A percentile compares a stretch with the other conserved stretches of the same genome.
These are phyloP conservation scores for Dimargaris verticillata DNA, from an alignment of 192 early-diverging fungal species.

Conservation along the genomic window DNA sequence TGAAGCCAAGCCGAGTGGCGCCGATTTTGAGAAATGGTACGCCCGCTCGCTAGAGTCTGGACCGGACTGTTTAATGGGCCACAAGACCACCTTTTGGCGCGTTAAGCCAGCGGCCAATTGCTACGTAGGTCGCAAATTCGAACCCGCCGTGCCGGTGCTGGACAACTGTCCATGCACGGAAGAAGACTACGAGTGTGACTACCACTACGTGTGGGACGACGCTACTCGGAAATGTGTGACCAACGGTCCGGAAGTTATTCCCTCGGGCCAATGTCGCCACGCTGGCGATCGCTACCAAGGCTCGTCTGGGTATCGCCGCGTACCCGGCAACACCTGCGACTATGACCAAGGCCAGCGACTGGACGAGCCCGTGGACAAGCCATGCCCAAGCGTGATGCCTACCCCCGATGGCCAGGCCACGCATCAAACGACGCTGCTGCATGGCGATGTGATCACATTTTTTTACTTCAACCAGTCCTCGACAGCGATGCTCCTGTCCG, in stretches of 20 bases:
- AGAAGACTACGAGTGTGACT: constrained; percentile 90
- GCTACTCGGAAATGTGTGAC: constrained; percentile 39
- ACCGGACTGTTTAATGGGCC: constrained; percentile 75
- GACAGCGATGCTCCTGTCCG: constrained; percentile 40
- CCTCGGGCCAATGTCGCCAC: constrained; percentile 43
- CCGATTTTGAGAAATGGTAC: constrained; percentile 63
- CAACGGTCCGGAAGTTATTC: constrained; percentile 32
- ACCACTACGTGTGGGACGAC: constrained; percentile 43
- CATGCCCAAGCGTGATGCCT: constrained; percentile 25
- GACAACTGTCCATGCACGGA: constrained; percentile 56
- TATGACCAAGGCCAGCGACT: constrained; percentile 25
- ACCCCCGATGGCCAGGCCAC: constrained; percentile 18
- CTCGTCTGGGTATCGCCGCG: constrained; percentile 59
- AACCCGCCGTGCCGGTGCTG: constrained; percentile 34
- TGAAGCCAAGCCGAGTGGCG: constrained; percentile 29
- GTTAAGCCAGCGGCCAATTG: constrained; percentile 63
- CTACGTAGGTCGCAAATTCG: constrained; percentile 43
- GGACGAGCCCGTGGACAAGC: constrained; percentile 38
- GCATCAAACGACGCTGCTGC: constrained; percentile 21
- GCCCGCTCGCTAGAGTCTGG: constrained; percentile 24
- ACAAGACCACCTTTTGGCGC: constrained; percentile 48
- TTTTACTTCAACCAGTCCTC: constrained; percentile 50
- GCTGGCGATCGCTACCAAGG: constrained; percentile 48
- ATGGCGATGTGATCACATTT: constrained; percentile 35
- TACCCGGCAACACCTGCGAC: constrained; percentile 72